phyloP scores from a whole-genome alignment of 768 basidiomycete genomes.

The Hemileccinum impolitum region DNA sequence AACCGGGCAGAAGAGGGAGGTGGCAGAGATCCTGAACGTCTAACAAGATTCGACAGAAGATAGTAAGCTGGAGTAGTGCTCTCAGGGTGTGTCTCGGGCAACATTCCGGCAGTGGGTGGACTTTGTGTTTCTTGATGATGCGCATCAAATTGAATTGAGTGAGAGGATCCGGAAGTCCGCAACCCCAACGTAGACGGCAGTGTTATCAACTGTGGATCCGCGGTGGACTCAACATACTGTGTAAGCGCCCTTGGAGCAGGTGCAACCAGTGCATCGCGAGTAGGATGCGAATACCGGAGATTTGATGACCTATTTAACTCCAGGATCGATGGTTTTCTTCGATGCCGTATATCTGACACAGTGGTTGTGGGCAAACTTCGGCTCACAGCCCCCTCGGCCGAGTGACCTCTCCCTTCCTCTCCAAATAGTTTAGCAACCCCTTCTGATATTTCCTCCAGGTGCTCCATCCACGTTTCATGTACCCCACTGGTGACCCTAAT shows the following conservation, averaged over 20 bases:
- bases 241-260: slow-evolving; percentile 75
- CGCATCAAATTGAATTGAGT: slow-evolving; percentile 13
- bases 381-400: slow-evolving; percentile 34
- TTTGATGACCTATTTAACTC: slow-evolving; percentile 31
- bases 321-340: slow-evolving; percentile 46
- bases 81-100: slow-evolving; percentile 39
- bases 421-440: slow-evolving; percentile 60
- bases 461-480: slow-evolving; percentile 61
- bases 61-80: slow-evolving; percentile 56
- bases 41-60: slow-evolving; percentile 58
- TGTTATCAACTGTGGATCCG: slow-evolving; percentile 49
- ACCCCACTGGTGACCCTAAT: slow-evolving; percentile 44
- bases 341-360: slow-evolving; percentile 30
- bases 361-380: slow-evolving; percentile 43
- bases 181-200: slow-evolving; percentile 73
- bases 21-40: slow-evolving; percentile 30
- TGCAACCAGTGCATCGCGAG: slow-evolving; percentile 54
- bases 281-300: slow-evolving; percentile 49
- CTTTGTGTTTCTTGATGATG: slow-evolving; percentile 2
- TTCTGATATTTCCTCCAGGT: slow-evolving; percentile 61
- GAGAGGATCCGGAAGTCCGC: slow-evolving; percentile 36
- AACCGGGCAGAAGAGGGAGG: slow-evolving; percentile 25
- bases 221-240: slow-evolving; percentile 61
- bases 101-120: background rate
- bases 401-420: slow-evolving; percentile 14